Evolutionary conservation across 2,329 filamentous ascomycete genomes (phyloP), one percentile per base, ranked within the genome.

Genomic region (Pleurostoma richardsiae): DNA sequence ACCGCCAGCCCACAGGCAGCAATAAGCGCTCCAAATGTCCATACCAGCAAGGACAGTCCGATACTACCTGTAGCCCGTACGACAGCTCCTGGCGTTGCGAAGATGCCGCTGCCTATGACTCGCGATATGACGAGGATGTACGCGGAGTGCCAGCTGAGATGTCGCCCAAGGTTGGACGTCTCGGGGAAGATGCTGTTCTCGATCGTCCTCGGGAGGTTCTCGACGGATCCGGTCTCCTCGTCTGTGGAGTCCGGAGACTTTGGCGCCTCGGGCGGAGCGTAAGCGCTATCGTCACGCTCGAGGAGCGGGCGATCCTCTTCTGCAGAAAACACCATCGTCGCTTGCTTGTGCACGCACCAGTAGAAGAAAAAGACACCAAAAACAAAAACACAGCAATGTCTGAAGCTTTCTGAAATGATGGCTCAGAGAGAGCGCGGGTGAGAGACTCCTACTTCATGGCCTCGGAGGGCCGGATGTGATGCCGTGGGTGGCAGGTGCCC

Each of bases 41-140:
- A 88, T 3, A 88, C 62, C 1, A 74, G 52, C 2, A 88, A 62
- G 0, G 82, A 74, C 3, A 88, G 64, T 0, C 83, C 84, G 0
- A 84, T 72, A 46, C 83, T 88, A 2, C 86, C 86, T 2, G 82
- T 80, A 0, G 80, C 76, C 36, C 79, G 75, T 3, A 86, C 71
- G 43, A 90, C 86, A 4, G 82, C 74, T 0, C 81, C 84, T 0
- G 83, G 85, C 0, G 83, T 87, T 1, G 85, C 83, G 56, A 88
- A 89, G 52, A 89, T 86, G 29, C 84, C 85, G 55, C 76, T 83
- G 10, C 84, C 84, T 30, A 88, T 82, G 5, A 88, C 82, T 10
- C 83, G 74, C 2, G 81, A 85, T 29, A 87, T 82, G 6, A 85
- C 80, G 26, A 87, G 70, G 46, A 87, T 82, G 59, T 83, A 86